Evolutionary conservation across 345 rosid genomes (phyloP), one percentile per base, ranked within the genome.

Genomic region (Brassica nigra): DNA sequence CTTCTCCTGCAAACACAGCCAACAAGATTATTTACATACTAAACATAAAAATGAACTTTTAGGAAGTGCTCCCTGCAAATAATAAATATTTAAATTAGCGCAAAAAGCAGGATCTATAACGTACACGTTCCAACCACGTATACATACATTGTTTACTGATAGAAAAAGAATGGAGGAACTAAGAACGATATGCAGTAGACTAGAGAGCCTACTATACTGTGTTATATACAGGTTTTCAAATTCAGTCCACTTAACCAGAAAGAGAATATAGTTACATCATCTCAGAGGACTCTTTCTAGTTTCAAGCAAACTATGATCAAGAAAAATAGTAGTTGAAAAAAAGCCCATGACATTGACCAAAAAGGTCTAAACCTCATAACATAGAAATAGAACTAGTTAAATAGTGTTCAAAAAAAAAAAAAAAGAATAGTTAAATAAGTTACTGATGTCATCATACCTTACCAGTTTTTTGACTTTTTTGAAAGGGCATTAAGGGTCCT

Each of bases 401-500:
- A 59, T 67, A 79, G 18, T 18, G 18, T 18, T 18, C 18, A 18
- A 18, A 18, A 18, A 18, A 18, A 18, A 18, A 18, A 18, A 18
- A 18, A 18, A 18, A 18, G 18, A 18, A 18, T 18, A 18, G 18
- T 18, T 33, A 42, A 31, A 59, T 67, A 79, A 73, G 28, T 27
- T 65, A 70, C 15, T 49, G 66, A 33, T 64, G 29, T 76, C 84
- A 49, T 76, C 84, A 49, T 62, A 95, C 99, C 99, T 93, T 92
- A 14, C 93, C 84, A 75, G 82, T 54, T 81, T 23, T 92, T 96
- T 10, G 97, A 90, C 81, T 88, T 96, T 85, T 92, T 96, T 61
- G 90, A 97, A 65, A 96, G 91, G 86, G 55, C 87, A 77, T 90
- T 93, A 78, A 96, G 90, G 70, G 93, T 90, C 85, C 99, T 90